These are phyloP conservation scores for Cynara cardunculus DNA, from an alignment of 129 eudicot genomes.

Conservation along the genomic window DNA sequence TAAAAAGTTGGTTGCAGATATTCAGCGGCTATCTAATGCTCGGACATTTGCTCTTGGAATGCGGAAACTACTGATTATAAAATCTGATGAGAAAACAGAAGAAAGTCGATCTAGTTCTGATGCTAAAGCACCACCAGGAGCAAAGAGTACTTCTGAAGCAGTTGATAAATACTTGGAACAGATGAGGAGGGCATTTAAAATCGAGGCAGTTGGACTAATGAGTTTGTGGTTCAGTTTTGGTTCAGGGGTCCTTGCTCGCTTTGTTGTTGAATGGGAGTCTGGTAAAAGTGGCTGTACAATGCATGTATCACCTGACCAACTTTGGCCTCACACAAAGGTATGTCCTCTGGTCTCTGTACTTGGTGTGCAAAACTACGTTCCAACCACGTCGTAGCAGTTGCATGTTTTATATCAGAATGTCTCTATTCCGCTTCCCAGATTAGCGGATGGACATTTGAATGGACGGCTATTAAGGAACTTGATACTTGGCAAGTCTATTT, in stretches of 20 bases:
- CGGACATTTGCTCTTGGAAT: slow-evolving; percentile 92
- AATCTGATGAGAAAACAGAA: slow-evolving; percentile 72
- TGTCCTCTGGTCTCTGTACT: not conserved
- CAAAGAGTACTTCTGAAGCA: slow-evolving; percentile 36
- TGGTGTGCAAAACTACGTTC: too few relatives aligned
- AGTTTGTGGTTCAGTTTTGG: slow-evolving; percentile 99
- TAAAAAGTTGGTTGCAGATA: slow-evolving; percentile 84
- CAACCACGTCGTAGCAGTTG: too few relatives aligned
- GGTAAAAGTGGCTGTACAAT: slow-evolving; percentile 93
- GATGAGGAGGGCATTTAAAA: slow-evolving; percentile 79
- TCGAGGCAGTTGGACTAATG: slow-evolving; percentile 95
- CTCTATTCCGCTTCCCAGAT: too few relatives aligned
- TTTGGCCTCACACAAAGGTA: slow-evolving; percentile 99
- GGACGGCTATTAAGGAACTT: too few relatives aligned
- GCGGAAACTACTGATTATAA: slow-evolving; percentile 75
- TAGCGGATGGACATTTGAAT: too few relatives aligned
- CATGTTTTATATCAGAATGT: too few relatives aligned
- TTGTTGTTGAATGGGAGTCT: slow-evolving; percentile 99
- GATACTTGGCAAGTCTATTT: too few relatives aligned
- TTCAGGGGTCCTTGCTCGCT: slow-evolving; percentile 83
- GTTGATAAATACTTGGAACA: slow-evolving; percentile 70
- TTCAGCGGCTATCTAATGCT: slow-evolving; percentile 86
- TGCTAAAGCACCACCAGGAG: slow-evolving; percentile 37
- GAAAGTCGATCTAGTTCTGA: slow-evolving; percentile 45
- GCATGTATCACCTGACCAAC: slow-evolving; percentile 99